These are phyloP conservation scores for Karstenula rhodostoma DNA, from an alignment of 2,329 filamentous ascomycete species.

Conservation along the genomic window DNA sequence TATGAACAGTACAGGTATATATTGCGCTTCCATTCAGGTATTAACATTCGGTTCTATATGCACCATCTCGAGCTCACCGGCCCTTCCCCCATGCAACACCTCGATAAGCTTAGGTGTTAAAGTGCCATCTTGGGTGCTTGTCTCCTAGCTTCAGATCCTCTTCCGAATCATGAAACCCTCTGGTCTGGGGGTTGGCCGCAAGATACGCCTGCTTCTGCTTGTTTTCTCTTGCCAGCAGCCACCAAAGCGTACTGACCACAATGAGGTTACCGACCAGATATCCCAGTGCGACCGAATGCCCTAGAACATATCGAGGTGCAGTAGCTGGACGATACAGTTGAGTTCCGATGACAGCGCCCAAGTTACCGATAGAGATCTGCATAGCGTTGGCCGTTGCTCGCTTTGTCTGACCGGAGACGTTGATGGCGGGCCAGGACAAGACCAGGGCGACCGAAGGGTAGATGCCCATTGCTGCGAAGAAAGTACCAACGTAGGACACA, in stretches of 20 bases:
- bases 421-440: conserved; percentile 62
- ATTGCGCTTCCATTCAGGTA: not conserved
- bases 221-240: conserved; percentile 44
- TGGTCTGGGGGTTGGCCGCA: conserved; percentile 34
- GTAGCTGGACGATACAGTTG: conserved; percentile 48
- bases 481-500: conserved; percentile 48
- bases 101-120: conserved; percentile 33
- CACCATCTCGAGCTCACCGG: not conserved
- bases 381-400: conserved; percentile 59
- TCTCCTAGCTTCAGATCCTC: conserved; percentile 45
- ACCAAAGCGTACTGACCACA: conserved; percentile 42
- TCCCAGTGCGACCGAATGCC: conserved; percentile 46
- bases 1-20: not conserved
- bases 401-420: conserved; percentile 63
- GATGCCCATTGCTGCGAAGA: conserved; percentile 50
- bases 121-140: conserved; percentile 47
- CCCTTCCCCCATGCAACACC: not conserved
- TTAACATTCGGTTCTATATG: not conserved
- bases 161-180: conserved; percentile 39
- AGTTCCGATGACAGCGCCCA: conserved; percentile 51
- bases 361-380: conserved; percentile 60
- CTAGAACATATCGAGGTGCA: conserved; percentile 45
- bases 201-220: conserved; percentile 36
- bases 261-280: conserved; percentile 44
- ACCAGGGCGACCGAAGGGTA: conserved; percentile 51